phyloP scores from a whole-genome alignment of 1,284 basidiomycete species.

The Cryptococcus sp. region DNA sequence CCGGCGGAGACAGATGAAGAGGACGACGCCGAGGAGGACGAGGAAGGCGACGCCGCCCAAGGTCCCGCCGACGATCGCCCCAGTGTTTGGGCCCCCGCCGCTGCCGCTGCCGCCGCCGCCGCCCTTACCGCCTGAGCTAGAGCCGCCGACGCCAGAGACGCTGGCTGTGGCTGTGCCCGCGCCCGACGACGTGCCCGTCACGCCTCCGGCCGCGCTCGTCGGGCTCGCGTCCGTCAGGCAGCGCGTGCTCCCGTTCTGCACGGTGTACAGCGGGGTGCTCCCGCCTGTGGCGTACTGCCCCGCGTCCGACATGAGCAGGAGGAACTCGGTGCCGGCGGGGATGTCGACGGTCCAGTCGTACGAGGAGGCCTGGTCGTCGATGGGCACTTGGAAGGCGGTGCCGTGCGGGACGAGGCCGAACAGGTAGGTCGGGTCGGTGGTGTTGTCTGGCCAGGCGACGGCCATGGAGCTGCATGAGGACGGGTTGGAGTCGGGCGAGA shows the following conservation, averaged over 20 bases:
- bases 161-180: slow-evolving; percentile 1
- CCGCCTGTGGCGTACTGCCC: slow-evolving; percentile 40
- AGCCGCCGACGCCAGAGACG: slow-evolving; percentile 25
- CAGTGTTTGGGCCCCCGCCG: slow-evolving; percentile 10
- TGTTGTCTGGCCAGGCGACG: slow-evolving; percentile 36
- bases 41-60: slow-evolving; percentile 43
- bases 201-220: slow-evolving; percentile 12
- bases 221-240: slow-evolving; percentile 33
- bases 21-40: slow-evolving; percentile 27
- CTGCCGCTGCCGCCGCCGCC: not conserved
- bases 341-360: slow-evolving; percentile 41
- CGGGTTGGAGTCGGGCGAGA: slow-evolving; percentile 27
- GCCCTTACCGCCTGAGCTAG: slow-evolving; percentile 16
- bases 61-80: slow-evolving; percentile 42
- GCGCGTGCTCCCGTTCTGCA: slow-evolving; percentile 18
- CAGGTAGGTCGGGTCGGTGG: slow-evolving; percentile 29
- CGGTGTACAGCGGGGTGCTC: slow-evolving; percentile 29
- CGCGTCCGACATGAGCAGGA: slow-evolving; percentile 41
- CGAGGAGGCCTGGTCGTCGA: slow-evolving; percentile 21
- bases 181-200: not conserved
- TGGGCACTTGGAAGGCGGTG: slow-evolving; percentile 34
- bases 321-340: slow-evolving; percentile 28
- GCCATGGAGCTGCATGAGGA: slow-evolving; percentile 29
- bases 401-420: slow-evolving; percentile 42
- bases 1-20: slow-evolving; percentile 35